Evolutionary conservation across 1,139 yeast species (phyloP).

Genomic region (Arxiozyma bovina): DNA sequence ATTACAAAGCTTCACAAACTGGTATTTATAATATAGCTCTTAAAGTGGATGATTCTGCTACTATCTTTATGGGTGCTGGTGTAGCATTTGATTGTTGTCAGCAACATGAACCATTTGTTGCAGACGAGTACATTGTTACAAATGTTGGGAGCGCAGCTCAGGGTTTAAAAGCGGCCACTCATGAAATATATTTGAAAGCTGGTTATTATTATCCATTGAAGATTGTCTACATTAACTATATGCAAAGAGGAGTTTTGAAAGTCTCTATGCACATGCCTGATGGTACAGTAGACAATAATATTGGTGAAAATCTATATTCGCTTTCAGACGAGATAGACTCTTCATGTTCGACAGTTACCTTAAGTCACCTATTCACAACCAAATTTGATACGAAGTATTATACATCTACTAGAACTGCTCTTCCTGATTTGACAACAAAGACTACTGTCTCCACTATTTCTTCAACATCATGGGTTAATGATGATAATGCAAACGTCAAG

Average conservation of each 20-base stretch:
- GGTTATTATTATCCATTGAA: background rate
- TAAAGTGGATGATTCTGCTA: background rate
- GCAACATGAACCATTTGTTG: background rate
- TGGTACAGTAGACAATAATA: background rate
- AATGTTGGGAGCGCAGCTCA: background rate
- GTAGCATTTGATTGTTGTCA: slow-evolving; percentile 2
- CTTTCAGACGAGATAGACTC: background rate
- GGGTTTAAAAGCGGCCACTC: background rate
- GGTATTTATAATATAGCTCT: background rate
- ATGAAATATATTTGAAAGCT: background rate
- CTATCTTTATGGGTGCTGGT: background rate
- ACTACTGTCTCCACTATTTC: background rate
- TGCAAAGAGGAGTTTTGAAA: background rate
- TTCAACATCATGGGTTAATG: background rate
- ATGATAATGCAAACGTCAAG: background rate
- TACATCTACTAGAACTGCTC: background rate
- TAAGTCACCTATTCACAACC: background rate
- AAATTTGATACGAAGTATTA: background rate
- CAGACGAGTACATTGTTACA: background rate
- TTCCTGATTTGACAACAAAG: background rate
- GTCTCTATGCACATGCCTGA: background rate
- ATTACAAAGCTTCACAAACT: background rate
- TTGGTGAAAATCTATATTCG: background rate
- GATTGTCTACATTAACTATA: background rate
- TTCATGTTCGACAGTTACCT: background rate